phyloP scores from a whole-genome alignment of 345 rosid species.

The Viola odorata region DNA sequence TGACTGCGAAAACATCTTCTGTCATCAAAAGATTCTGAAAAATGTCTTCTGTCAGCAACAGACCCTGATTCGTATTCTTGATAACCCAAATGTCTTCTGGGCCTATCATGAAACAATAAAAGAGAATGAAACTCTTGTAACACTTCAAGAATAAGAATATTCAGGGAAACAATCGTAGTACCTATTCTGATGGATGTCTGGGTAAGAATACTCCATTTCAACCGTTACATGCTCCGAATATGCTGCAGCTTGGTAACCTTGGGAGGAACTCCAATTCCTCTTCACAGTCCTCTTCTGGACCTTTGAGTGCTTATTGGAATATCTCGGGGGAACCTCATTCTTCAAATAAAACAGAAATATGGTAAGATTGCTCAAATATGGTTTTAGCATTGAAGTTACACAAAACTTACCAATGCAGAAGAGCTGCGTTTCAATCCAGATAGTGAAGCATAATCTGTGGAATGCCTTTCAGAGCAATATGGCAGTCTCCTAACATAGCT shows the following conservation, averaged over 20 bases:
- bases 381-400: not conserved
- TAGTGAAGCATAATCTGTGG: not conserved
- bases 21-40: too few species aligned
- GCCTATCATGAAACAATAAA: too few species aligned
- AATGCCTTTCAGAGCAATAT: not conserved
- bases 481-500: not conserved
- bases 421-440: not conserved
- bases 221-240: not conserved
- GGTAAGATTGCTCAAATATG: not conserved
- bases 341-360: not conserved
- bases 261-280: not conserved
- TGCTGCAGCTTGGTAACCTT: not conserved
- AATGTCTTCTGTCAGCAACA: too few species aligned
- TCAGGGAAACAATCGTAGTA: too few species aligned
- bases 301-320: not conserved
- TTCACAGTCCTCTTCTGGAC: not conserved
- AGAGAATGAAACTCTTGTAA: too few species aligned
- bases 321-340: not conserved
- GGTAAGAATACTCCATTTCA: too few species aligned
- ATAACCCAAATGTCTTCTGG: too few species aligned
- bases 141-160: too few species aligned
- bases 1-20: too few species aligned
- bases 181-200: too few species aligned
- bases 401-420: not conserved
- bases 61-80: too few species aligned